phyloP scores from a whole-genome alignment of 192 early-diverging fungal species.

The Coemansia sp. region DNA sequence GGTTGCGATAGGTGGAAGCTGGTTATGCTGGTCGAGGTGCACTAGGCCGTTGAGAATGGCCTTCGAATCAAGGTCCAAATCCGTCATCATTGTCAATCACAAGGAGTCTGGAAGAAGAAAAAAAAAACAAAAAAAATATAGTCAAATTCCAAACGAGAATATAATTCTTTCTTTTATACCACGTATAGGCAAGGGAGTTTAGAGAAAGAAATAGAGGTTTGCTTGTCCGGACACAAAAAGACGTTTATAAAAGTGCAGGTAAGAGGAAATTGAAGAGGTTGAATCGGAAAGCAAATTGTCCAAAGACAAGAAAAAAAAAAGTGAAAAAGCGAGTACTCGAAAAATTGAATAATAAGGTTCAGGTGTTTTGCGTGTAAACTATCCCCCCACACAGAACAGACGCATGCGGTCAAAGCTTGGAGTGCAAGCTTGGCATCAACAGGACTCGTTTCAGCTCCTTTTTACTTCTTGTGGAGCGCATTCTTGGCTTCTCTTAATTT shows the following conservation, averaged over 20 bases:
- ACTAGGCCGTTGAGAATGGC: slow-evolving; percentile 53
- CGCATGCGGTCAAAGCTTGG: background rate
- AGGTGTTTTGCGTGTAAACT: background rate
- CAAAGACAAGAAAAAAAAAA: background rate
- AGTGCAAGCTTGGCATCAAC: no score
- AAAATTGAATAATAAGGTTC: background rate
- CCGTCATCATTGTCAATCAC: slow-evolving; percentile 37
- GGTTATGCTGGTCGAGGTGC: slow-evolving; percentile 47
- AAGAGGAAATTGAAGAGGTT: slow-evolving; percentile 2
- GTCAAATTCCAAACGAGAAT: background rate
- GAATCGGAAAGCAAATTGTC: background rate
- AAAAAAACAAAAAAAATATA: no score
- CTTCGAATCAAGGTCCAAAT: slow-evolving; percentile 54
- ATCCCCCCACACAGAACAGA: background rate
- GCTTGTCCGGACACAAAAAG: background rate
- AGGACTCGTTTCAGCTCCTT: background rate
- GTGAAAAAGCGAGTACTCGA: background rate
- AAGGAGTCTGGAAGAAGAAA: background rate
- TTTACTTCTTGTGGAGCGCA: background rate
- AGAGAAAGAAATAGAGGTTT: background rate
- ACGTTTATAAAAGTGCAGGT: background rate
- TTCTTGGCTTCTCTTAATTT: background rate
- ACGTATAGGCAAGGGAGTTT: background rate
- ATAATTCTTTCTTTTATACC: background rate
- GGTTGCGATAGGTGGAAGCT: slow-evolving; percentile 35